A percentile compares a stretch with the other conserved stretches of the same genome.
phyloP scores from a whole-genome alignment of 371 early-diverging fungal genomes.

The Mucor plumbeus region DNA sequence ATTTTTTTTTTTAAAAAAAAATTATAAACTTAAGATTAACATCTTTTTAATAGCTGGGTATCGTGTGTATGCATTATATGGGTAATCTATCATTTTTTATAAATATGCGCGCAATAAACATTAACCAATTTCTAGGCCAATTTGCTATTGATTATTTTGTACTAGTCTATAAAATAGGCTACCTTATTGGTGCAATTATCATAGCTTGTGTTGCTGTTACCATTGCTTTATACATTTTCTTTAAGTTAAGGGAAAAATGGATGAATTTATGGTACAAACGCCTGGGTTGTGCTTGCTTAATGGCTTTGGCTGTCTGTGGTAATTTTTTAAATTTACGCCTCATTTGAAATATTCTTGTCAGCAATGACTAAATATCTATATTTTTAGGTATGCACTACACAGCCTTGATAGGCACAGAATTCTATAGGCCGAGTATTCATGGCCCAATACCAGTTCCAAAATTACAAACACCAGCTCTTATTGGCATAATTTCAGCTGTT shows the following conservation, averaged over 20 bases:
- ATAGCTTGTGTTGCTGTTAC: slow-evolving; percentile 45
- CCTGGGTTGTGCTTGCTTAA: slow-evolving; percentile 44
- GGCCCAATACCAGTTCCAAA: slow-evolving; percentile 37
- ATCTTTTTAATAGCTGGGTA: slow-evolving; percentile 35
- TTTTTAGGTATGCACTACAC: slow-evolving; percentile 54
- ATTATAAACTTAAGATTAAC: background rate
- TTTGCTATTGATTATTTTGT: slow-evolving; percentile 45
- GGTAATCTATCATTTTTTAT: slow-evolving; percentile 24
- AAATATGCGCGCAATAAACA: slow-evolving; percentile 1
- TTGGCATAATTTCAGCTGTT: slow-evolving; percentile 47
- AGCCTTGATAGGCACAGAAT: slow-evolving; percentile 46
- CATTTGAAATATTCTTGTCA: background rate
- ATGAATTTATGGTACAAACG: slow-evolving; percentile 54
- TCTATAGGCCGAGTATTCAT: slow-evolving; percentile 24
- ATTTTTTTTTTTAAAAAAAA: no score
- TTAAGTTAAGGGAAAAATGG: slow-evolving; percentile 53
- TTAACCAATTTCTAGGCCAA: slow-evolving; percentile 38
- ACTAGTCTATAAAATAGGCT: slow-evolving; percentile 25
- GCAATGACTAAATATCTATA: background rate
- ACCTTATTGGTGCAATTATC: slow-evolving; percentile 39
- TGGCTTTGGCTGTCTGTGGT: slow-evolving; percentile 54
- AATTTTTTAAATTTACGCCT: background rate
- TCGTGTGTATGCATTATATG: slow-evolving; percentile 50
- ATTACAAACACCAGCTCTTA: slow-evolving; percentile 38
- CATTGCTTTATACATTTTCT: slow-evolving; percentile 47